Percentiles rank a stretch among this genome's conserved stretches.
phyloP scores from a whole-genome alignment of 768 basidiomycete genomes.

The Boletus sensibilis region DNA sequence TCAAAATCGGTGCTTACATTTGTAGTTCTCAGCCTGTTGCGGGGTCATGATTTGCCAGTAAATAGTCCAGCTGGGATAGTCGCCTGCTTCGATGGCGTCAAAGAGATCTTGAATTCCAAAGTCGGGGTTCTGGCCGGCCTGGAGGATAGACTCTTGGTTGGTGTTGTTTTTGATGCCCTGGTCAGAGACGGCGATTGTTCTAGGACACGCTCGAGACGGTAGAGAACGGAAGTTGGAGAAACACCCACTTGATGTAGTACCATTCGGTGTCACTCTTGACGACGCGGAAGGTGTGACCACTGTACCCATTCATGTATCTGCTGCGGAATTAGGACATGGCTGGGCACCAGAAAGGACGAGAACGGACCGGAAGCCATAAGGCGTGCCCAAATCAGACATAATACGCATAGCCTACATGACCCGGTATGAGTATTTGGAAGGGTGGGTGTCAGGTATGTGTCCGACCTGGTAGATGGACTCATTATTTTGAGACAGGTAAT shows the following conservation, averaged over 20 bases:
- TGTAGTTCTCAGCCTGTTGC: not conserved
- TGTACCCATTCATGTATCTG: not conserved
- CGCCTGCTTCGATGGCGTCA: not conserved
- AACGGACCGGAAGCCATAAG: not conserved
- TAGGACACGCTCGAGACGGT: not conserved
- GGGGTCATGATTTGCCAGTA: not conserved
- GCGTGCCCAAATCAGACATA: not conserved
- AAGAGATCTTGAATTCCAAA: not conserved
- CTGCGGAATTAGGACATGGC: not conserved
- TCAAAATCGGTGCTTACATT: not conserved
- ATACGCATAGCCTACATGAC: not conserved
- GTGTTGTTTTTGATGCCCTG: not conserved
- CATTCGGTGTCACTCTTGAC: not conserved
- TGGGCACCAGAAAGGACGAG: not conserved
- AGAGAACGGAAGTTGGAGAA: not conserved
- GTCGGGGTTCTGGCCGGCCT: not conserved
- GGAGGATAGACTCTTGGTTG: not conserved
- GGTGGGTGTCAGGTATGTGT: no score
- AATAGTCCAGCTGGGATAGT: not conserved
- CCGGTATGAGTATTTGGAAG: not conserved
- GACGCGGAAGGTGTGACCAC: not conserved
- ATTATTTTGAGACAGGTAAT: not conserved
- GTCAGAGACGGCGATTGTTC: not conserved
- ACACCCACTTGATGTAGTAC: not conserved
- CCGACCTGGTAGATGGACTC: not conserved